phyloP scores from a whole-genome alignment of 495 filamentous ascomycete species.

The Daldinia childiae region DNA sequence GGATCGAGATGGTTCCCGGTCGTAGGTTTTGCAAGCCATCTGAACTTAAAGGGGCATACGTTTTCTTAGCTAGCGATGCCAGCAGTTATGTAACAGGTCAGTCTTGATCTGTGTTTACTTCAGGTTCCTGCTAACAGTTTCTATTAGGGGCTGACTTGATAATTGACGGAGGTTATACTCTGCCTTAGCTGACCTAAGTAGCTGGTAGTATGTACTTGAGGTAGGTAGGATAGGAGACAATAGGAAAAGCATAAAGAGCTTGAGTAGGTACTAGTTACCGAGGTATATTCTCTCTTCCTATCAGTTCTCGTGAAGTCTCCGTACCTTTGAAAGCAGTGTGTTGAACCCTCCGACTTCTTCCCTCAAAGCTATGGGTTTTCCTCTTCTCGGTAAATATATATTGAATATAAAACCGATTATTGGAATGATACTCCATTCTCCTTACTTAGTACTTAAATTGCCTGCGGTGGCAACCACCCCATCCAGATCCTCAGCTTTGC shows the following conservation, averaged over 20 bases:
- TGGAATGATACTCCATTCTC: not conserved
- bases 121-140: not conserved
- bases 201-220: not conserved
- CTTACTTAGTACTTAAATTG: not conserved
- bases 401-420: not conserved
- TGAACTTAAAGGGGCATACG: conserved; percentile 75
- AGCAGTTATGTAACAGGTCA: conserved; percentile 52
- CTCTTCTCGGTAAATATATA: not conserved
- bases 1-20: conserved; percentile 42
- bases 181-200: conserved; percentile 39
- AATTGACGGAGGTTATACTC: conserved; percentile 59
- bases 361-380: no score
- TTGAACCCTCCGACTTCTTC: no score
- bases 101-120: not conserved
- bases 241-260: not conserved
- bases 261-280: not conserved
- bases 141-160: conserved; percentile 36
- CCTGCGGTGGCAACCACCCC: not conserved
- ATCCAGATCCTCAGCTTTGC: not conserved
- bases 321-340: no score
- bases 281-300: not conserved
- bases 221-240: not conserved
- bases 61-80: conserved; percentile 70
- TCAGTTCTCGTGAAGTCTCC: no score
- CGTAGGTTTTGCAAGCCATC: conserved; percentile 60